phyloP scores from a whole-genome alignment of 371 early-diverging fungal species.

The Zopfochytrium polystomum region DNA sequence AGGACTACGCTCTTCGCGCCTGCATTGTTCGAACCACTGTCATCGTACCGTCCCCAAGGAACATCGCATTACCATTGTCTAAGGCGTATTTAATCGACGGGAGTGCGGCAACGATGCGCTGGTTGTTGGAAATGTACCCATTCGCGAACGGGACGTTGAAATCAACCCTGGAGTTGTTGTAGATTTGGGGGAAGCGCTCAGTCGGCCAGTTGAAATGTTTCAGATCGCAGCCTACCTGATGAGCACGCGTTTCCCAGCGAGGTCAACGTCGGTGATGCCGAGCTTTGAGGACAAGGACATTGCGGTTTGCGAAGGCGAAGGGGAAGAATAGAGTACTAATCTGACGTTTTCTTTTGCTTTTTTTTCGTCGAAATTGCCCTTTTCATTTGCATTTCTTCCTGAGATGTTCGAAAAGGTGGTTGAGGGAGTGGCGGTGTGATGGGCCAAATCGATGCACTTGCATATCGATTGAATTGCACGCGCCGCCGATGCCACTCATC shows the following conservation, averaged over 20 bases:
- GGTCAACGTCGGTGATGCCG: constrained; percentile 75
- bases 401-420: too few relatives aligned
- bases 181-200: background rate
- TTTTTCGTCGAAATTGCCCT: too few relatives aligned
- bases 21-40: constrained; percentile 15
- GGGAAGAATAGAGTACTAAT: too few relatives aligned
- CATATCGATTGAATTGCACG: too few relatives aligned
- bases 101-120: constrained; percentile 94
- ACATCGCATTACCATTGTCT: constrained; percentile 58
- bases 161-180: constrained; percentile 95
- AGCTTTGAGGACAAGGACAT: constrained; percentile 37
- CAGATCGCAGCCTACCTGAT: constrained; percentile 81
- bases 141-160: constrained; percentile 97
- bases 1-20: constrained; percentile 88
- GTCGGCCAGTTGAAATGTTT: background rate
- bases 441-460: too few relatives aligned
- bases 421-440: too few relatives aligned
- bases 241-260: constrained; percentile 86
- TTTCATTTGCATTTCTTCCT: too few relatives aligned
- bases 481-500: too few relatives aligned
- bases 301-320: background rate
- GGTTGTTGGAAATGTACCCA: constrained; percentile 92
- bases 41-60: background rate
- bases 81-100: constrained; percentile 94
- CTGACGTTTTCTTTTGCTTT: too few relatives aligned